Base-by-base conservation (phyloP, 1,284 basidiomycete species). In the Gymnopus androsaceus region DNA sequence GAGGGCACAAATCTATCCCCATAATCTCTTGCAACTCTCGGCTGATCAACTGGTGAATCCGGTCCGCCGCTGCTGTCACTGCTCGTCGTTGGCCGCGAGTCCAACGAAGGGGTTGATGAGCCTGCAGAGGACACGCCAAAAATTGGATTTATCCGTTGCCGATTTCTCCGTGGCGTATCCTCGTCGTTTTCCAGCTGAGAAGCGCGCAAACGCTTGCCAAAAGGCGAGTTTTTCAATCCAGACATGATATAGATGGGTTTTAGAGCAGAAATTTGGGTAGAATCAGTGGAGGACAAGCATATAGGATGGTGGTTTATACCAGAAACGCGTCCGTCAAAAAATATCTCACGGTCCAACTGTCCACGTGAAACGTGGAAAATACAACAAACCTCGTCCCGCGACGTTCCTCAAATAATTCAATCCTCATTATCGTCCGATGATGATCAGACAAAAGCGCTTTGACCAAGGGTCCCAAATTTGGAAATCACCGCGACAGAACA, bases 1-100 rank as follows among this genome's bases (percentile, higher is more conserved):
- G 78, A 82, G 3, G 88, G 88, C 4, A 91, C 85, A 64, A 90
- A 91, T 27, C 88, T 78, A 69, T 90, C 88, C n/a, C 85, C 87
- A 64, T 90, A 90, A 45, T 85, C 83, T 61, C 74, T 77, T 34
- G 67, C 65, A 6, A 72, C 65, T 31, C 74, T 69, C 28, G 70
- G 69, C 9, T 64, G 59, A 28, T 80, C 78, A 21, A 73, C 67
- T 21, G 84, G 80, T 0, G 84, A 81, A 37, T 85, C 83, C 25
- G 83, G 79, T 12, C 71, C 69, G 23, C 67, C 74, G 38, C 76
- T 74, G 53, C 81, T 82, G 46, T 84, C 83, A 36, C 48, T 50
- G 68, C 80, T 81, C 23, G 80, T 80, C 12, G 76, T 77, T 27
- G 77, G 73, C 52, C 76, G 73, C 6, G 79, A 82, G 60, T 82